Percentiles rank a stretch among this genome's conserved stretches.
Evolutionary conservation across 2,329 filamentous ascomycete species (phyloP).

Genomic region (Colletotrichum sidae): DNA sequence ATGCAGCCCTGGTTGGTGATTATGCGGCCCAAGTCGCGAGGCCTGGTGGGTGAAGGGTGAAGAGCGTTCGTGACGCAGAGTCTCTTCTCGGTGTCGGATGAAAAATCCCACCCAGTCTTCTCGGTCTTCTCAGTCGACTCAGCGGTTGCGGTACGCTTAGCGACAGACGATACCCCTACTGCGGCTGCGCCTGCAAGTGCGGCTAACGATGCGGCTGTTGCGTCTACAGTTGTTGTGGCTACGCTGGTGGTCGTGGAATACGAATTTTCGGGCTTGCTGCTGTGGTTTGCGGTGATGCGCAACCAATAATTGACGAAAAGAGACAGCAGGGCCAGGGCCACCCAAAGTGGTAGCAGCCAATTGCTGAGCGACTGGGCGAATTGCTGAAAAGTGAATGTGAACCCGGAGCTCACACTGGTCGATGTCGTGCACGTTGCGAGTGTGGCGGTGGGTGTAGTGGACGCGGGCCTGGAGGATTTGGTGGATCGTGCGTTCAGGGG

Average conservation of each 20-base stretch:
- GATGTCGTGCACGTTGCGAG: no score
- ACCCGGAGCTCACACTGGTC: no score
- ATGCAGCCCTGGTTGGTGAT: slow-evolving; percentile 19
- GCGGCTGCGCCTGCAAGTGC: no score
- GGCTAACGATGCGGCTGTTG: no score
- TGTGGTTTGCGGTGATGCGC: neutral
- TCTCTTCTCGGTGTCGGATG: no score
- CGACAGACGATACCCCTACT: no score
- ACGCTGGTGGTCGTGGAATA: slow-evolving; percentile 1
- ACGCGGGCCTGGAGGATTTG: neutral
- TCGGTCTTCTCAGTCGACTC: no score
- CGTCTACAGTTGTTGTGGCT: neutral
- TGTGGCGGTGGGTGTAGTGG: no score
- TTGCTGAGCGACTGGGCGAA: neutral
- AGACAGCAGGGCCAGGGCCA: neutral
- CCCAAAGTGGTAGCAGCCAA: no score
- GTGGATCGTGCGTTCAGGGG: slow-evolving; percentile 30
- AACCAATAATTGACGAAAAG: slow-evolving; percentile 24
- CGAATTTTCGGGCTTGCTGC: neutral
- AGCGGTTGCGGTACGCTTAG: no score
- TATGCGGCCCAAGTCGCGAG: slow-evolving; percentile 23
- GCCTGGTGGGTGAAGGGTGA: slow-evolving; percentile 11
- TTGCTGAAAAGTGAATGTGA: neutral
- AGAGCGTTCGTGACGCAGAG: neutral
- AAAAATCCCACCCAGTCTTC: no score